Evolutionary conservation across 164 flowering plant species (phyloP).

Genomic region (Macadamia tetraphylla): DNA sequence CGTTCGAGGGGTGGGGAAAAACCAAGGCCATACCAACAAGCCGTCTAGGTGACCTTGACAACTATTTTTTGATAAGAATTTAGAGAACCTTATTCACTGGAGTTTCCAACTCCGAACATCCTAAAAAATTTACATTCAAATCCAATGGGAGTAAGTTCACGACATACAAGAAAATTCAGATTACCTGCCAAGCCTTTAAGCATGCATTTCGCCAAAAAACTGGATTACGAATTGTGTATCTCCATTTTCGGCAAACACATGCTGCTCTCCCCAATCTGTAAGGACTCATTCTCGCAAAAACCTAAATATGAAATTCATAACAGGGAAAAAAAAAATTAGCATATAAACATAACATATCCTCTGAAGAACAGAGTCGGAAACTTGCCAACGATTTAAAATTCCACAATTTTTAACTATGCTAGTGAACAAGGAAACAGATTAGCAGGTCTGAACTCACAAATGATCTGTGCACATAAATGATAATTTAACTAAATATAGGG

Average conservation of each 20-base stretch:
- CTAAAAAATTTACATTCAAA: background rate
- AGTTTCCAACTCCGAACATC: too few species aligned
- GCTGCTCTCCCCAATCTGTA: constrained; percentile 83
- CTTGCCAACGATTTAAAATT: background rate
- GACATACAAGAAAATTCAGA: background rate
- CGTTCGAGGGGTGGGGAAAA: too few species aligned
- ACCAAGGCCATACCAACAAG: too few species aligned
- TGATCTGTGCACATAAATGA: background rate
- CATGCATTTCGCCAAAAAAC: constrained; percentile 91
- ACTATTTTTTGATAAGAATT: too few species aligned
- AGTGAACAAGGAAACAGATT: background rate
- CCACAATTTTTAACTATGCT: background rate
- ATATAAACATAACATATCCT: background rate
- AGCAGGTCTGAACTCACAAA: background rate
- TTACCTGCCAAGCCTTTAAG: constrained; percentile 93
- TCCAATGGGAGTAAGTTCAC: background rate
- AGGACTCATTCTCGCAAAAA: constrained; percentile 71
- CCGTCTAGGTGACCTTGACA: too few species aligned
- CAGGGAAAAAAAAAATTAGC: background rate
- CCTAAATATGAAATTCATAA: constrained; percentile 33
- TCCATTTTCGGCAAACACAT: constrained; percentile 98
- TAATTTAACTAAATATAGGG: background rate
- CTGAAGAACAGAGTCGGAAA: background rate
- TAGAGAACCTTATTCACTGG: too few species aligned
- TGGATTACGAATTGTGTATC: constrained; percentile 87